These are phyloP conservation scores for Capsicum pubescens DNA, from an alignment of 257 asterid species.

Conservation along the genomic window DNA sequence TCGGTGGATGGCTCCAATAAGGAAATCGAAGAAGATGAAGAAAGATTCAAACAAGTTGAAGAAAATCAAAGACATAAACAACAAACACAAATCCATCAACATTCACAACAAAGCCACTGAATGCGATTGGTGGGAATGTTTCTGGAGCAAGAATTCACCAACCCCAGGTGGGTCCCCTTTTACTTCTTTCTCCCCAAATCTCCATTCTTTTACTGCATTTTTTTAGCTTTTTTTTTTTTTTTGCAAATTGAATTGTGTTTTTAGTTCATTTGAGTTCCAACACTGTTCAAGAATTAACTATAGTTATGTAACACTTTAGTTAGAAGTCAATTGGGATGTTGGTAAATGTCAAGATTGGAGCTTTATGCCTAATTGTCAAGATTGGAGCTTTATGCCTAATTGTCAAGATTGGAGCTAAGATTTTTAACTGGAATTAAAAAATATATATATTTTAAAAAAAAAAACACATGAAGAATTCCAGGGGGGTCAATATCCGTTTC, in stretches of 20 bases:
- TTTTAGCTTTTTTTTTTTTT: background rate
- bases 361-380: background rate
- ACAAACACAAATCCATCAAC: constrained; percentile 35
- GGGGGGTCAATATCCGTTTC: background rate
- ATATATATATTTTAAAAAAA: too few species aligned
- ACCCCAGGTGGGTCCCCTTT: constrained; percentile 59
- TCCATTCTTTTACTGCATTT: background rate
- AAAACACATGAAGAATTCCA: background rate
- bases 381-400: background rate
- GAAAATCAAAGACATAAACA: constrained; percentile 54
- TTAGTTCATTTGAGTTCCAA: background rate
- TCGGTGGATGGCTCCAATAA: constrained; percentile 71
- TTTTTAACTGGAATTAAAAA: too few species aligned
- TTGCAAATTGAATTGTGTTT: constrained; percentile 8
- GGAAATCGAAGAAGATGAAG: constrained; percentile 58
- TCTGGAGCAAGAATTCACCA: constrained; percentile 76
- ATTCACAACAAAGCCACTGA: constrained; percentile 67
- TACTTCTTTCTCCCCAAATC: background rate
- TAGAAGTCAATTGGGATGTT: background rate
- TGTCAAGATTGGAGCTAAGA: background rate
- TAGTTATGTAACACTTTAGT: background rate
- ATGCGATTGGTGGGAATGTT: constrained; percentile 91
- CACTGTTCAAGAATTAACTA: background rate
- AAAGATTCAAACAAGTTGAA: constrained; percentile 66
- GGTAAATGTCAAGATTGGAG: background rate